These are phyloP conservation scores for Pistacia atlantica DNA, from an alignment of 345 rosid genomes.

Conservation along the genomic window DNA sequence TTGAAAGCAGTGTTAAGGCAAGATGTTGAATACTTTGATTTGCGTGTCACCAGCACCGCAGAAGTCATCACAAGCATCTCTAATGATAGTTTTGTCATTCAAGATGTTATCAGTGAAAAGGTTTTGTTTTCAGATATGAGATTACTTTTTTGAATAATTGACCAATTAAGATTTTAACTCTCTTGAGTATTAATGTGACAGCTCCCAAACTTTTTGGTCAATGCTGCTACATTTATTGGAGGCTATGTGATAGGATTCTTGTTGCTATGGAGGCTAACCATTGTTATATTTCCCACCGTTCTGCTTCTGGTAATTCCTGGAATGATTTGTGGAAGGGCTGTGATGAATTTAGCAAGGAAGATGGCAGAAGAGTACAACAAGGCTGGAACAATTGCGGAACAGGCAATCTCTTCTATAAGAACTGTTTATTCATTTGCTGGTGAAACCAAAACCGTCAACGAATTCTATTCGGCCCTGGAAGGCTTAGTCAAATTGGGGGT, in stretches of 20 bases:
- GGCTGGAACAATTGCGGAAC: constrained; percentile 72
- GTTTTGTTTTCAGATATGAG: constrained; percentile 4
- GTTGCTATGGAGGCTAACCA: constrained; percentile 69
- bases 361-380: constrained; percentile 66
- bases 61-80: constrained; percentile 79
- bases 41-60: constrained; percentile 67
- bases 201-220: constrained; percentile 76
- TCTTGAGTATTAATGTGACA: constrained; percentile 19
- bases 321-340: constrained; percentile 64
- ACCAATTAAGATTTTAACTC: not conserved
- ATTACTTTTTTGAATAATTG: not conserved
- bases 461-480: constrained; percentile 62
- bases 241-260: constrained; percentile 60
- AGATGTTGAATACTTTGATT: constrained; percentile 78
- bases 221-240: constrained; percentile 46
- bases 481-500: constrained; percentile 59
- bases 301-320: constrained; percentile 77
- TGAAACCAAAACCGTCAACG: constrained; percentile 48
- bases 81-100: constrained; percentile 70
- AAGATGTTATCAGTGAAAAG: constrained; percentile 83
- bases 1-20: constrained; percentile 78
- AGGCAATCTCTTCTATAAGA: constrained; percentile 71
- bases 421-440: constrained; percentile 84
- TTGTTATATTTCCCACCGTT: constrained; percentile 67
- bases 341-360: constrained; percentile 62